Evolutionary conservation across 305 asterid species (phyloP).

Genomic region (Solanum hybrid): DNA sequence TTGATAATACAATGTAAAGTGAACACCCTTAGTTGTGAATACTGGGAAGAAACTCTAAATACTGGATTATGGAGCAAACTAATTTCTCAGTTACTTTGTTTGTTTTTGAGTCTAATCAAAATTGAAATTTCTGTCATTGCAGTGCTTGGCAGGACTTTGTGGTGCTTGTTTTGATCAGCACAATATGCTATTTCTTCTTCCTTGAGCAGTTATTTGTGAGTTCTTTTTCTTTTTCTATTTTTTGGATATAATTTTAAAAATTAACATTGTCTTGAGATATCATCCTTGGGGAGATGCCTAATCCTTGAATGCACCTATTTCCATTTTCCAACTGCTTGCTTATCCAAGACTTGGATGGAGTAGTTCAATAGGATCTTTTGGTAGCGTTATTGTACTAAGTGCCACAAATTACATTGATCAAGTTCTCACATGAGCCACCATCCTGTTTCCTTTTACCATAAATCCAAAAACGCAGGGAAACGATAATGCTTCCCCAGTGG

Average conservation of each 20-base stretch:
- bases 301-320: neutral
- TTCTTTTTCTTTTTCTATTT: neutral
- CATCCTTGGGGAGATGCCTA: neutral
- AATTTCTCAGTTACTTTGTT: neutral
- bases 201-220: constrained; percentile 91
- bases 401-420: neutral
- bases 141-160: constrained; percentile 96
- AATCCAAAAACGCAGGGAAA: neutral
- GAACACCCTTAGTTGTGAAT: neutral
- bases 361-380: neutral
- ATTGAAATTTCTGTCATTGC: constrained; percentile 12
- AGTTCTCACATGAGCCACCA: neutral
- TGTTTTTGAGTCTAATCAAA: constrained; percentile 9
- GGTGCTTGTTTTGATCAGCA: constrained; percentile 88
- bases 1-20: neutral
- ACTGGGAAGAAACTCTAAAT: neutral
- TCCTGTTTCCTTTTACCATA: neutral
- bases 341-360: neutral
- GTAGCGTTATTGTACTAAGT: neutral
- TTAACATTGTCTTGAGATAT: neutral
- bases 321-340: neutral
- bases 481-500: neutral
- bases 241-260: neutral
- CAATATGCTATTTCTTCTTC: constrained; percentile 92
- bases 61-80: neutral